Base-by-base conservation (phyloP, 2,329 filamentous ascomycete species). In the Chrysoporthe deuterocubensis region DNA sequence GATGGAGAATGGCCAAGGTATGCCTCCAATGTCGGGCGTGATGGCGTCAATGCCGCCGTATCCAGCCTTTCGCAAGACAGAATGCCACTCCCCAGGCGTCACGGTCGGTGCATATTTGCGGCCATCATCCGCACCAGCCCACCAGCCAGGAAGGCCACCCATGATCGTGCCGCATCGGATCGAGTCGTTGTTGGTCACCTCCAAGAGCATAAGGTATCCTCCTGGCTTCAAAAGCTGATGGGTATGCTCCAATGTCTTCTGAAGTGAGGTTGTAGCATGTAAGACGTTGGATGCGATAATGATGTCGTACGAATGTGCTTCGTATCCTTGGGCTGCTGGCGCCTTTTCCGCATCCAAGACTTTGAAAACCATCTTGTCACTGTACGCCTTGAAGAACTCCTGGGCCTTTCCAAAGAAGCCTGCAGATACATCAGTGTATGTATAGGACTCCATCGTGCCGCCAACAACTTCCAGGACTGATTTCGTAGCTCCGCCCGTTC, bases 151-250 rank as follows among this genome's bases (percentile, higher is more conserved):
- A 8, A 69, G 43, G 4, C 62, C 58, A 18, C 74, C 74, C 42
- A 77, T 72, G 16, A 74, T 67, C n/a, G 66, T 62, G 3, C 67
- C 70, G 9, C 69, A 58, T 0, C 72, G 64, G 3, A 65, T 34
- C 37, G 50, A 40, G 72, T 52, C 50, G 14, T 67, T 71, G 3
- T 67, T 56, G 0, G 73, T 76, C 2, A 81, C 70, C 67, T 87
- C 84, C 5, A 81, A 67, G 0, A 85, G 58, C 1, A 86, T 48
- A 0, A 87, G 73, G 48, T 81, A 79, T 0, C 84, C 84, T 1
- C 80, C 82, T 0, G 83, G 80, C 32, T 78, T 80, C 0, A 84
- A 72, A 0, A 84, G 71, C 0, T 69, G 69, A 0, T 81, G 76
- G 0, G 78, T 71, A 64, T 83, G 78, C 3, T 43, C 34, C 46